Percentiles rank a stretch among this genome's conserved stretches.
phyloP scores from a whole-genome alignment of 345 rosid genomes.

The Alliaria petiolata region DNA sequence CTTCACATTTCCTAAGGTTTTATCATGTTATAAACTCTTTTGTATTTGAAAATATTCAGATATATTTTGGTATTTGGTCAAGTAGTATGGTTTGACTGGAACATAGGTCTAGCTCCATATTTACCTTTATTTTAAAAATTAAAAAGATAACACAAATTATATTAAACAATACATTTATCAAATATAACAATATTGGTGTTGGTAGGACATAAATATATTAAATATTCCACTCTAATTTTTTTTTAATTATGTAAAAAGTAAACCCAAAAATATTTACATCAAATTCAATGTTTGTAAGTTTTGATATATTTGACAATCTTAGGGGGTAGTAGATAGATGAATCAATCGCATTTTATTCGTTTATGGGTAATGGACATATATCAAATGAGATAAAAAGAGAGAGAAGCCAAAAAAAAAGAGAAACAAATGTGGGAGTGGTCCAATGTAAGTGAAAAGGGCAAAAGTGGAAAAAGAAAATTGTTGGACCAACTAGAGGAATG shows the following conservation, averaged over 20 bases:
- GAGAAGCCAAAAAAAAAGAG: background rate
- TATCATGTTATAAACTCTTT: background rate
- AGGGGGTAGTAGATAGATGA: background rate
- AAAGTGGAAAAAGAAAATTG: conserved; percentile 1
- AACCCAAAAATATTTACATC: background rate
- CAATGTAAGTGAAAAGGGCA: conserved; percentile 20
- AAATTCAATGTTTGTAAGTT: background rate
- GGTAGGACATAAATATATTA: too few species aligned
- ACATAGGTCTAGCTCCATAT: background rate
- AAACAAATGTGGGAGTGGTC: conserved; percentile 27
- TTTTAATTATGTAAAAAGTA: background rate
- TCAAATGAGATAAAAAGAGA: background rate
- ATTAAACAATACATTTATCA: too few species aligned
- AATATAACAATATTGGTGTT: background rate
- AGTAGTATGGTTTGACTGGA: conserved; percentile 3
- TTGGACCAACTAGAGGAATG: conserved; percentile 38
- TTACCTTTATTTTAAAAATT: background rate
- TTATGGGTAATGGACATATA: too few species aligned
- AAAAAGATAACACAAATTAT: background rate
- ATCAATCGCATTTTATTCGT: too few species aligned
- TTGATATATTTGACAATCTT: background rate
- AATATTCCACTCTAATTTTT: too few species aligned
- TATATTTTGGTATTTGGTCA: background rate
- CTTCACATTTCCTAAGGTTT: conserved; percentile 21
- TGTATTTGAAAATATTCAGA: background rate